phyloP scores from a whole-genome alignment of 768 basidiomycete species.

The Boletellus emodensis region DNA sequence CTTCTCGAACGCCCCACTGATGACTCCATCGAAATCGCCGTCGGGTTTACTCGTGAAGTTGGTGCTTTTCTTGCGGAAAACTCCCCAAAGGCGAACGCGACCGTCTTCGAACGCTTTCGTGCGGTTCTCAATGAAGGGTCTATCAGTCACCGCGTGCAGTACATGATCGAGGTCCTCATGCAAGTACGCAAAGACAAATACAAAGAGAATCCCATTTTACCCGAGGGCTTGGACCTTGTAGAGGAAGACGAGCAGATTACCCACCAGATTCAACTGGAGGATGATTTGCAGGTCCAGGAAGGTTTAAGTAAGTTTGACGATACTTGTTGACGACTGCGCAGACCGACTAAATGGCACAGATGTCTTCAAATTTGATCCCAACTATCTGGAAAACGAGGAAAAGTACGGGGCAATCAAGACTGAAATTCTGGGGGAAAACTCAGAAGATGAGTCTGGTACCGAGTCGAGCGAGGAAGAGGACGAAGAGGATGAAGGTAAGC shows the following conservation, averaged over 20 bases:
- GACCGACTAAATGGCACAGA: constrained; percentile 46
- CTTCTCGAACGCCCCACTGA: constrained; percentile 94
- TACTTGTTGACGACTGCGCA: not conserved
- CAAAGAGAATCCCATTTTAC: constrained; percentile 95
- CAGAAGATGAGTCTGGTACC: constrained; percentile 63
- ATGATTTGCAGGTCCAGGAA: constrained; percentile 91
- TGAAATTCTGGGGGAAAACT: constrained; percentile 91
- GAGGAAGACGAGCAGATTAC: constrained; percentile 99
- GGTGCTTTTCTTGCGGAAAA: constrained; percentile 93
- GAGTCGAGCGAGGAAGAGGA: constrained; percentile 65
- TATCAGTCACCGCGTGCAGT: constrained; percentile 95
- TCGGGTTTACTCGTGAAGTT: constrained; percentile 95
- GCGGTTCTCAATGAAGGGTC: constrained; percentile 92
- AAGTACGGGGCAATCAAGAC: constrained; percentile 87
- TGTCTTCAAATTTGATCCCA: constrained; percentile 91
- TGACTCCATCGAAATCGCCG: constrained; percentile 97
- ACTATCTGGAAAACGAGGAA: constrained; percentile 87
- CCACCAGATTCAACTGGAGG: constrained; percentile 87
- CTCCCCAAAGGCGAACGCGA: constrained; percentile 92
- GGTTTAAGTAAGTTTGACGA: constrained; percentile 71
- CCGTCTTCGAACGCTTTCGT: constrained; percentile 94
- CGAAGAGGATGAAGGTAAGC: constrained; percentile 48
- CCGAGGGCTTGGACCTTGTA: constrained; percentile 93
- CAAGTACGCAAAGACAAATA: constrained; percentile 98
- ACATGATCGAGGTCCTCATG: constrained; percentile 99